Conservation (phyloP, 257 asterid genomes). For the Ballota nigra region DNA sequence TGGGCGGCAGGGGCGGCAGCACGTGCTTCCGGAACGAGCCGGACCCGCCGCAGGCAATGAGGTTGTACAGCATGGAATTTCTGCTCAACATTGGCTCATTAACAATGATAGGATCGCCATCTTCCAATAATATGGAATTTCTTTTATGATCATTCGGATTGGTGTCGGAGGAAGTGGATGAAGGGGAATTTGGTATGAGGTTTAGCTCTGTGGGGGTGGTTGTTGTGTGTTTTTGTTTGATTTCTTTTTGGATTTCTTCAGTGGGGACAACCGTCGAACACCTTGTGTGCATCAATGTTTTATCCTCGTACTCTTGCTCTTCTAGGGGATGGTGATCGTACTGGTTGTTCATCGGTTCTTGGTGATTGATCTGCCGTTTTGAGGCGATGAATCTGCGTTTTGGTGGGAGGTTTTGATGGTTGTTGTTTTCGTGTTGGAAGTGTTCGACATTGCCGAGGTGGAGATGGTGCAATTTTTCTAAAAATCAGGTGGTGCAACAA, state of each 20-base stretch:
- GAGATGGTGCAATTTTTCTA: slow-evolving; percentile 55
- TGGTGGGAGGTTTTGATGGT: slow-evolving; percentile 24
- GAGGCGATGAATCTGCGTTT: slow-evolving; percentile 35
- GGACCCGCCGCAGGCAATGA: slow-evolving; percentile 83
- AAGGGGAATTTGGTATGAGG: slow-evolving; percentile 24
- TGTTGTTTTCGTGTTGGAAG: slow-evolving; percentile 11
- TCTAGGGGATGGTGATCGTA: slow-evolving; percentile 8
- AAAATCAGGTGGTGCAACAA: background rate
- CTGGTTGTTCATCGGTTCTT: slow-evolving; percentile 20
- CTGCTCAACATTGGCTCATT: slow-evolving; percentile 60
- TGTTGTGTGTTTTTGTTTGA: slow-evolving; percentile 22
- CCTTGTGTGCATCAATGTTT: slow-evolving; percentile 30
- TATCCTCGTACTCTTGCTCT: slow-evolving; percentile 42
- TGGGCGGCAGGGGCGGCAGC: slow-evolving; percentile 25
- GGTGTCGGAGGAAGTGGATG: slow-evolving; percentile 70
- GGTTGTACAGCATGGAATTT: slow-evolving; percentile 64
- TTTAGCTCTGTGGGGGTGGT: slow-evolving; percentile 30
- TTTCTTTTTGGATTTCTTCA: slow-evolving; percentile 44
- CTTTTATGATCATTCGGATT: slow-evolving; percentile 1
- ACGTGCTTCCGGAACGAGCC: slow-evolving; percentile 48
- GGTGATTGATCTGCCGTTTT: slow-evolving; percentile 27
- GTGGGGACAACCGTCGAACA: slow-evolving; percentile 67
- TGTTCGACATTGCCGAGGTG: slow-evolving; percentile 23
- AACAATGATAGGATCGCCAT: slow-evolving; percentile 49
- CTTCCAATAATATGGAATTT: slow-evolving; percentile 39